These are phyloP conservation scores for Linum trigynum DNA, from an alignment of 345 rosid species.

Conservation along the genomic window DNA sequence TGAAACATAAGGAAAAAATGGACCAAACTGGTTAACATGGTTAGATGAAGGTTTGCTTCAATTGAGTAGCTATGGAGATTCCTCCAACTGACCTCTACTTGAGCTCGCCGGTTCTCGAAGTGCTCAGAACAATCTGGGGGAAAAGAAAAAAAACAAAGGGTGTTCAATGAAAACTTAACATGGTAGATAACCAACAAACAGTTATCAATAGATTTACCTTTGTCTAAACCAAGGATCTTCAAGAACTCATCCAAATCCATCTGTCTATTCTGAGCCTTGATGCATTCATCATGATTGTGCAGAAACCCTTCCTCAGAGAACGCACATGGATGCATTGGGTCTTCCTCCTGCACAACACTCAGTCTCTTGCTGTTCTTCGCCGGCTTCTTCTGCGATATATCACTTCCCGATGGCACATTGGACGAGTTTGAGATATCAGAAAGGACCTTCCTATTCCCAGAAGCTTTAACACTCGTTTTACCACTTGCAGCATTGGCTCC, in stretches of 20 bases:
- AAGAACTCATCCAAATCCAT: conserved; percentile 31
- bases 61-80: not conserved
- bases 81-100: not conserved
- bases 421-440: conserved; percentile 41
- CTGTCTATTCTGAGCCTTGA: conserved; percentile 27
- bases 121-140: not conserved
- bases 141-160: not conserved
- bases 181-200: not conserved
- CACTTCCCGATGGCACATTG: not conserved
- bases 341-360: not conserved
- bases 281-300: conserved; percentile 47
- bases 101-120: not conserved
- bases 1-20: not conserved
- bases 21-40: not conserved
- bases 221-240: conserved; percentile 32
- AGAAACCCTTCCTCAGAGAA: conserved; percentile 17
- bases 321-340: not conserved
- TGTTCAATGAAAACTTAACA: not conserved
- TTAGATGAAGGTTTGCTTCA: too few species aligned
- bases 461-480: conserved; percentile 26
- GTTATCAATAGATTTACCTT: conserved; percentile 13
- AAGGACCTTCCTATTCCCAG: conserved; percentile 38
- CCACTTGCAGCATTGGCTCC: conserved; percentile 21
- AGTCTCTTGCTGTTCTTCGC: not conserved
- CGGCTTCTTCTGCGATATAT: not conserved